phyloP scores from a whole-genome alignment of 1,139 yeast genomes.

The Hyphopichia buzzinii region DNA sequence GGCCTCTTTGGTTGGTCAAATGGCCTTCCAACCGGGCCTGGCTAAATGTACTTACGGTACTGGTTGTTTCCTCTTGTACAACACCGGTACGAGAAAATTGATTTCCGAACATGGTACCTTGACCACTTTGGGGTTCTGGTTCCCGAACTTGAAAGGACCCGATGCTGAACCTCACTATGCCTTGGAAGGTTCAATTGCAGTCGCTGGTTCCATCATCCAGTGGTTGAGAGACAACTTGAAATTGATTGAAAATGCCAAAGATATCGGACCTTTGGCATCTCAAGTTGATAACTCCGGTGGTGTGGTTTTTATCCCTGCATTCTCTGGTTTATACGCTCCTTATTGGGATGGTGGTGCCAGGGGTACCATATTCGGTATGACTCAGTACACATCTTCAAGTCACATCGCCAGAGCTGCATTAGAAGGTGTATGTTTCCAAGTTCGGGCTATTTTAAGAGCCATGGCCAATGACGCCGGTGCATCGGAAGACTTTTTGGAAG shows the following conservation, averaged over 20 bases:
- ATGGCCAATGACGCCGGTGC: constrained; percentile 83
- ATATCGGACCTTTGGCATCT: constrained; percentile 87
- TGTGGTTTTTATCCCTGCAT: constrained; percentile 92
- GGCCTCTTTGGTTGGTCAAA: constrained; percentile 90
- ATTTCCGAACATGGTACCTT: constrained; percentile 77
- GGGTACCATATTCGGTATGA: constrained; percentile 90
- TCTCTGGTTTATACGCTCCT: constrained; percentile 92
- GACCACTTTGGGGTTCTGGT: constrained; percentile 89
- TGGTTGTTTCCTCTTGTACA: constrained; percentile 87
- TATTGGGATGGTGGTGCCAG: constrained; percentile 94
- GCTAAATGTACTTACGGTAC: constrained; percentile 99
- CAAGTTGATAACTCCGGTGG: constrained; percentile 84
- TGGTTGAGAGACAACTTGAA: constrained; percentile 93
- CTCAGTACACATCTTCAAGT: constrained; percentile 81
- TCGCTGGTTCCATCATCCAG: constrained; percentile 92
- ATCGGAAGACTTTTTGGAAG: constrained; percentile 46
- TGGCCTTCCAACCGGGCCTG: constrained; percentile 78
- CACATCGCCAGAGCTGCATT: constrained; percentile 93
- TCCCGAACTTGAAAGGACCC: constrained; percentile 59
- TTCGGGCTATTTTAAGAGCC: constrained; percentile 84
- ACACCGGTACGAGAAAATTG: constrained; percentile 70
- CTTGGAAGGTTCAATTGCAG: constrained; percentile 93
- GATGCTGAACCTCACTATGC: constrained; percentile 77
- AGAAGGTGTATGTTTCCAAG: constrained; percentile 94
- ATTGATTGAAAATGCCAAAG: constrained; percentile 76